A percentile compares a stretch with the other conserved stretches of the same genome.
Conservation (phyloP, 306 rosid species). For the Malus orientalis region DNA sequence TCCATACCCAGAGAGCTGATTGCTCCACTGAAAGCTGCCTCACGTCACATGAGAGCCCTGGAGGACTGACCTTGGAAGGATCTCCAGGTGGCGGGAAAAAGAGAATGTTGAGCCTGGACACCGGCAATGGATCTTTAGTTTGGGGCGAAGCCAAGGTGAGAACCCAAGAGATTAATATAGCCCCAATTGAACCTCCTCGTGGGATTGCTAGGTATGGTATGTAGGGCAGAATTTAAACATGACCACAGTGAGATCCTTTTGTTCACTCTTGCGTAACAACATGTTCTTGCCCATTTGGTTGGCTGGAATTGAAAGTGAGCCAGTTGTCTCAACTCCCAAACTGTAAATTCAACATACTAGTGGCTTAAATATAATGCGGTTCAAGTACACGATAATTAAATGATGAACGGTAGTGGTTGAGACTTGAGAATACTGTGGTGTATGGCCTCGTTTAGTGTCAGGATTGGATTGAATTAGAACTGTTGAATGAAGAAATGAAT, state of each 20-base stretch:
- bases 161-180: constrained; percentile 56
- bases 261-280: constrained; percentile 22
- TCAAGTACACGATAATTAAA: no score
- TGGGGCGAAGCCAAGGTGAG: constrained; percentile 76
- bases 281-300: constrained; percentile 21
- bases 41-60: constrained; percentile 83
- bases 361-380: constrained; percentile 15
- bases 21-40: constrained; percentile 95
- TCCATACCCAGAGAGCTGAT: constrained; percentile 65
- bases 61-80: constrained; percentile 68
- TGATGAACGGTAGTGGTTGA: not conserved
- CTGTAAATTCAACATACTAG: constrained; percentile 44
- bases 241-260: constrained; percentile 14
- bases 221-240: constrained; percentile 33
- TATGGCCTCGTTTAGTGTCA: no score
- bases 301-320: constrained; percentile 31
- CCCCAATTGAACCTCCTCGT: constrained; percentile 50
- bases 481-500: not conserved
- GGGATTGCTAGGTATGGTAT: constrained; percentile 61
- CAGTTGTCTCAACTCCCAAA: constrained; percentile 27
- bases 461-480: not conserved
- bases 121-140: constrained; percentile 51
- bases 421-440: not conserved
- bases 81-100: constrained; percentile 55
- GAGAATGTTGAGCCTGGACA: constrained; percentile 51